phyloP scores from a whole-genome alignment of 495 filamentous ascomycete species.

The Antarctomyces pellizariae region DNA sequence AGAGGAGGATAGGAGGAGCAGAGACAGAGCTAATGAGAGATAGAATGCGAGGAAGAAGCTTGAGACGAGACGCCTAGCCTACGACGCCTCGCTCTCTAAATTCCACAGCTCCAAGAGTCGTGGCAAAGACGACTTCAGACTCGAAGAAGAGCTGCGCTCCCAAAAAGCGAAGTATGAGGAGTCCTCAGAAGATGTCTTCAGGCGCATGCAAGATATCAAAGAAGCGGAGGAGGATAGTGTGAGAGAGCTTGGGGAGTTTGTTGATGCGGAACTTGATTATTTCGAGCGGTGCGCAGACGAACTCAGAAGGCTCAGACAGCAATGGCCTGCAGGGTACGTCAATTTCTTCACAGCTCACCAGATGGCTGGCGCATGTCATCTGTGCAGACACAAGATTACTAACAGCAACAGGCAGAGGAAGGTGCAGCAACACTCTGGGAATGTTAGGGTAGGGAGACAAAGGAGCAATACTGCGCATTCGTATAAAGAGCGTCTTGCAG shows the following conservation, averaged over 20 bases:
- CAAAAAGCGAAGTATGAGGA: slow-evolving; percentile 96
- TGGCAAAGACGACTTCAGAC: slow-evolving; percentile 76
- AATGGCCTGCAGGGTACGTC: slow-evolving; percentile 18
- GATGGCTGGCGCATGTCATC: no score
- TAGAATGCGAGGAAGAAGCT: slow-evolving; percentile 84
- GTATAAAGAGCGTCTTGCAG: slow-evolving; percentile 18
- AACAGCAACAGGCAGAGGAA: no score
- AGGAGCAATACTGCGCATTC: slow-evolving; percentile 24
- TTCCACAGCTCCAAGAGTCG: slow-evolving; percentile 87
- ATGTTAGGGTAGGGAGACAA: no score
- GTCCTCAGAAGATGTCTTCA: slow-evolving; percentile 74
- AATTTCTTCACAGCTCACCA: no score
- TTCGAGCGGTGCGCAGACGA: slow-evolving; percentile 73
- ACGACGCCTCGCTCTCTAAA: slow-evolving; percentile 76
- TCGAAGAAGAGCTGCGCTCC: slow-evolving; percentile 78
- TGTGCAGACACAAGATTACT: no score
- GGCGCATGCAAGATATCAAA: slow-evolving; percentile 92
- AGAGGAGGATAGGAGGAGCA: not conserved
- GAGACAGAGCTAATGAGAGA: not conserved
- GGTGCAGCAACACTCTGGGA: no score
- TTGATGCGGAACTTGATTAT: slow-evolving; percentile 81
- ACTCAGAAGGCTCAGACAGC: slow-evolving; percentile 24
- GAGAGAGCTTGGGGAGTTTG: slow-evolving; percentile 52
- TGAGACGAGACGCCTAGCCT: slow-evolving; percentile 70
- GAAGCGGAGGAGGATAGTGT: slow-evolving; percentile 74